Evolutionary conservation across 257 asterid genomes (phyloP).

Genomic region (Solanum chmielewskii): DNA sequence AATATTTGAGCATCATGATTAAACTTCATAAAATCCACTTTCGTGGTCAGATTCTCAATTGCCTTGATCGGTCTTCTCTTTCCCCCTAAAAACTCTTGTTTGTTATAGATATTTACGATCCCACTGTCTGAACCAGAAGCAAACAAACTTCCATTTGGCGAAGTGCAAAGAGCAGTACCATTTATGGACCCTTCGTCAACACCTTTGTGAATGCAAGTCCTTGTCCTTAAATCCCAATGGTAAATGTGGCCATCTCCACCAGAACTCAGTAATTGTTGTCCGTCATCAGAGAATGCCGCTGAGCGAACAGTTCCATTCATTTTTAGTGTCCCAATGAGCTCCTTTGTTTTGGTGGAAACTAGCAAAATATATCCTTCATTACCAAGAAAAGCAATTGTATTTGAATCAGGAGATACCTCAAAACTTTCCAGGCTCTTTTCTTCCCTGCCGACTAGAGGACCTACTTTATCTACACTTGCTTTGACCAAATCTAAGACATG

Average conservation of each 20-base stretch:
- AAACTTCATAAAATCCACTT: conserved; percentile 73
- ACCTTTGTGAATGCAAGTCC: conserved; percentile 72
- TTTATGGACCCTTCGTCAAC: conserved; percentile 86
- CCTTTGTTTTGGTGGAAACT: conserved; percentile 76
- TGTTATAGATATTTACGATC: conserved; percentile 62
- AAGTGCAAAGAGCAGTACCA: conserved; percentile 58
- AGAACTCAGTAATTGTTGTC: conserved; percentile 49
- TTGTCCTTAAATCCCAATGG: conserved; percentile 80
- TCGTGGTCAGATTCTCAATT: conserved; percentile 62
- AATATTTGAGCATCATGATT: conserved; percentile 61
- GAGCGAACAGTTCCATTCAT: conserved; percentile 90
- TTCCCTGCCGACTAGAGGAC: conserved; percentile 84
- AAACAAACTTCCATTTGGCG: conserved; percentile 58
- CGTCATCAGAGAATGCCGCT: conserved; percentile 62
- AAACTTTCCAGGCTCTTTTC: conserved; percentile 90
- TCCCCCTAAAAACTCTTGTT: conserved; percentile 61
- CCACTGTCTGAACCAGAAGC: conserved; percentile 97
- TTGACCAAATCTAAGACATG: conserved; percentile 72
- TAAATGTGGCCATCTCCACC: conserved; percentile 93
- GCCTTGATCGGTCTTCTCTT: conserved; percentile 75
- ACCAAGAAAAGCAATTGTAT: conserved; percentile 74
- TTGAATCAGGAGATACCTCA: conserved; percentile 90
- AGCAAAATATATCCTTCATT: conserved; percentile 75
- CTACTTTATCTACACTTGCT: conserved; percentile 56
- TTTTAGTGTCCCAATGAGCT: conserved; percentile 74